These are phyloP conservation scores for Curvularia eragrostidis DNA, from an alignment of 2,329 filamentous ascomycete species.

Conservation along the genomic window DNA sequence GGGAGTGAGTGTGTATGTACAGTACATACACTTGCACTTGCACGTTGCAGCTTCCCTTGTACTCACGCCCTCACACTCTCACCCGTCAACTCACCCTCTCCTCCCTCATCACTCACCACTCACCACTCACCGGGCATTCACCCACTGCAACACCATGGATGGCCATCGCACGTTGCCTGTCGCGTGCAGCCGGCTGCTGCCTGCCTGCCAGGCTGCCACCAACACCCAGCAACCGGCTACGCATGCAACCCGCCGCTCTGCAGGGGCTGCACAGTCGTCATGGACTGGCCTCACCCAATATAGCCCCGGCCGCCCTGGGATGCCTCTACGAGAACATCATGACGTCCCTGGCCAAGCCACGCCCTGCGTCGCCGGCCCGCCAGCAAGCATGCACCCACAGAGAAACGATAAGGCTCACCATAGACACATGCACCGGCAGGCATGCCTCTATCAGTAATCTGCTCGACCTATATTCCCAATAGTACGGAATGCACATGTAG, in stretches of 20 bases:
- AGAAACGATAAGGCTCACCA: background rate
- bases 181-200: too few species aligned
- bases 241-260: background rate
- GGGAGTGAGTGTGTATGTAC: too few species aligned
- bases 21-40: too few species aligned
- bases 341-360: background rate
- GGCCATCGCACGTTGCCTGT: too few species aligned
- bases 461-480: too few species aligned
- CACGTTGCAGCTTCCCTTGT: too few species aligned
- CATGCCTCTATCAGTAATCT: background rate
- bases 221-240: background rate
- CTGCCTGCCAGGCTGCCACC: background rate
- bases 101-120: too few species aligned
- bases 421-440: background rate
- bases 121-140: too few species aligned
- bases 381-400: background rate
- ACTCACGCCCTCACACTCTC: too few species aligned
- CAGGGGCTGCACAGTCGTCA: background rate
- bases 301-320: background rate
- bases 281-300: background rate
- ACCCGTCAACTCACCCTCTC: too few species aligned
- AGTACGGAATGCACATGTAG: too few species aligned
- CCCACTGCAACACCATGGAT: too few species aligned
- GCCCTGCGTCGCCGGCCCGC: background rate
- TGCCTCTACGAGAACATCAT: background rate